These are phyloP conservation scores for Erodium texanum DNA, from an alignment of 441 rosid genomes.

Conservation along the genomic window DNA sequence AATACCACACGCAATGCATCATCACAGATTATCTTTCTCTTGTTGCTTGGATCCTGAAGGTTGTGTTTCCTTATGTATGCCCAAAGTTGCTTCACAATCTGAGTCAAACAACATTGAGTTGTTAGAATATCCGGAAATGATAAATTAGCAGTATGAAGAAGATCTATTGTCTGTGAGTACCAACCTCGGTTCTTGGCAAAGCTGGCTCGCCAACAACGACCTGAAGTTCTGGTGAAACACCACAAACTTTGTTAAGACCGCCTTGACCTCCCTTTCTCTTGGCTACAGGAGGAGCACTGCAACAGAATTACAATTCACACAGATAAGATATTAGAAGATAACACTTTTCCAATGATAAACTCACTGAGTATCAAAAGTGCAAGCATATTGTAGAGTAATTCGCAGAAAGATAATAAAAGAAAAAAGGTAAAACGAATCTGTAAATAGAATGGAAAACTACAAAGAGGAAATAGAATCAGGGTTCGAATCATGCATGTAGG, in stretches of 20 bases:
- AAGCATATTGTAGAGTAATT: no score
- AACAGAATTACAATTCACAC: conserved; percentile 3
- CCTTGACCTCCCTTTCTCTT: conserved; percentile 61
- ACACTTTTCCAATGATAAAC: no score
- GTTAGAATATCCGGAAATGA: no score
- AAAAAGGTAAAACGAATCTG: no score
- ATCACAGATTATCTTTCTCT: conserved; percentile 88
- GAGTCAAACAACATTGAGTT: conserved; percentile 19
- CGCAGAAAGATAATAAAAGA: no score
- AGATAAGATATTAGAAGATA: background rate
- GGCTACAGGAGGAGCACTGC: conserved; percentile 56
- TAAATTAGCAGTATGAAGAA: no score
- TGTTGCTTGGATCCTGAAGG: conserved; percentile 97
- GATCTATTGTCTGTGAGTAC: background rate
- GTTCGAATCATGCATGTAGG: no score
- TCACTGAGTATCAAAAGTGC: no score
- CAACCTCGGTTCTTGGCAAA: conserved; percentile 85
- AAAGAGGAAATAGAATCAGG: no score
- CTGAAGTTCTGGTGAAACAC: conserved; percentile 89
- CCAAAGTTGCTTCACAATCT: conserved; percentile 98
- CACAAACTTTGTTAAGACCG: conserved; percentile 91
- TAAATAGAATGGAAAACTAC: no score
- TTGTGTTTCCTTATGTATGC: conserved; percentile 89
- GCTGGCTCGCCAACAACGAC: conserved; percentile 88
- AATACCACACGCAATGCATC: conserved; percentile 74